Conservation (phyloP, 2,329 filamentous ascomycete species). For the Plectosphaerella sp. region DNA sequence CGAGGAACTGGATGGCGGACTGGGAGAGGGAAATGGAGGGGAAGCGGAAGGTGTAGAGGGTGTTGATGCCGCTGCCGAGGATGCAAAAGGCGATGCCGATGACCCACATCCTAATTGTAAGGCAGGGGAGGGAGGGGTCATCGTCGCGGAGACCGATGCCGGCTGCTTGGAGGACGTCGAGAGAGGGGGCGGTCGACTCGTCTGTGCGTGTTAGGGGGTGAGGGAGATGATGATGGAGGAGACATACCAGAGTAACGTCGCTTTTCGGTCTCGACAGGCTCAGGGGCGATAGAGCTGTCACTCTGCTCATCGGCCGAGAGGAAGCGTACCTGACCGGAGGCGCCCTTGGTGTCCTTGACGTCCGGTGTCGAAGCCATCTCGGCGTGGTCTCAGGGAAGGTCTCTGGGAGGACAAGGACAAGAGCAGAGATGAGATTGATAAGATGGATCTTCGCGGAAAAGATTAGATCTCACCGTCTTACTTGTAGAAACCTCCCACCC, state of each 20-base stretch:
- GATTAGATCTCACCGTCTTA: background rate
- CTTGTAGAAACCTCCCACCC: background rate
- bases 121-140: constrained; percentile 21
- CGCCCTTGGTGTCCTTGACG: too few relatives aligned
- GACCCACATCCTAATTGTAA: constrained; percentile 33
- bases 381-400: too few relatives aligned
- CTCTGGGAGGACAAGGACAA: too few relatives aligned
- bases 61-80: constrained; percentile 31
- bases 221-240: background rate
- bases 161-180: constrained; percentile 21
- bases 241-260: background rate
- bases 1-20: constrained; percentile 33
- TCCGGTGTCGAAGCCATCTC: too few relatives aligned
- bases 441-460: background rate
- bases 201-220: constrained; percentile 1
- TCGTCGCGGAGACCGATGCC: constrained; percentile 22
- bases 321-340: background rate
- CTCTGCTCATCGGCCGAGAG: background rate
- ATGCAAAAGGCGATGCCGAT: constrained; percentile 32
- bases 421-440: too few relatives aligned
- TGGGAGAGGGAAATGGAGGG: constrained; percentile 26
- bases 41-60: constrained; percentile 32
- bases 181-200: constrained; percentile 5
- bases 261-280: background rate
- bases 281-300: background rate